Percentiles rank a stretch among this genome's conserved stretches.
Conservation (phyloP, 2,329 filamentous ascomycete species). For the Aspergillus eucalypticola region DNA sequence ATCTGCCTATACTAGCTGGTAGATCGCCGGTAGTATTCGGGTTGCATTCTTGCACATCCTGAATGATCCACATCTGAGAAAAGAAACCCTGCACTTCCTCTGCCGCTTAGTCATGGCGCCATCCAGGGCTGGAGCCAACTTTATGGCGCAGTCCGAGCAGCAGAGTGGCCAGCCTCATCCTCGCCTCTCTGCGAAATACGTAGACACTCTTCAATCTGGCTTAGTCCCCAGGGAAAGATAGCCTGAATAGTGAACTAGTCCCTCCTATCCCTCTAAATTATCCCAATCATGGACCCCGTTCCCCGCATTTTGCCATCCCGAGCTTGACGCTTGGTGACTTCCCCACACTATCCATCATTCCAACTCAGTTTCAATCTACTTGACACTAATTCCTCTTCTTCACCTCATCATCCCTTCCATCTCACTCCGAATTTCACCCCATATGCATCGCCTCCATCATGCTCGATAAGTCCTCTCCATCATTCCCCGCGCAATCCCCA, state of each 20-base stretch:
- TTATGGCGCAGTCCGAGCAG: background rate
- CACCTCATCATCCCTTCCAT: background rate
- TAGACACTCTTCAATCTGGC: background rate
- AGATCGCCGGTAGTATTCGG: background rate
- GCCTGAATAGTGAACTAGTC: too few species aligned
- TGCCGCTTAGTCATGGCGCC: background rate
- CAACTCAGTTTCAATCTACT: background rate
- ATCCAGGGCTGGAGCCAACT: background rate
- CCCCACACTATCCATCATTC: background rate
- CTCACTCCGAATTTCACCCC: background rate
- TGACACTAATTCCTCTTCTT: background rate
- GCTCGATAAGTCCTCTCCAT: conserved; percentile 14
- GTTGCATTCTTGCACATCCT: background rate
- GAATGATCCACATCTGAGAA: too few species aligned
- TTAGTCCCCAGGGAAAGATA: background rate
- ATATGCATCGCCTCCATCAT: conserved; percentile 11
- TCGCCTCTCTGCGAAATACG: background rate
- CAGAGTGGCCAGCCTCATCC: background rate
- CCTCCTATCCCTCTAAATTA: background rate
- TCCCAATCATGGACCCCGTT: background rate
- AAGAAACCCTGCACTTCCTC: background rate
- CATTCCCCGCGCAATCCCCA: conserved; percentile 12
- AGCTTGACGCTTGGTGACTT: background rate
- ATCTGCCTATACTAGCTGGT: background rate
- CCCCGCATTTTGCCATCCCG: conserved; percentile 4